Conservation (phyloP, 495 filamentous ascomycete genomes). For the Podospora tetraspora region DNA sequence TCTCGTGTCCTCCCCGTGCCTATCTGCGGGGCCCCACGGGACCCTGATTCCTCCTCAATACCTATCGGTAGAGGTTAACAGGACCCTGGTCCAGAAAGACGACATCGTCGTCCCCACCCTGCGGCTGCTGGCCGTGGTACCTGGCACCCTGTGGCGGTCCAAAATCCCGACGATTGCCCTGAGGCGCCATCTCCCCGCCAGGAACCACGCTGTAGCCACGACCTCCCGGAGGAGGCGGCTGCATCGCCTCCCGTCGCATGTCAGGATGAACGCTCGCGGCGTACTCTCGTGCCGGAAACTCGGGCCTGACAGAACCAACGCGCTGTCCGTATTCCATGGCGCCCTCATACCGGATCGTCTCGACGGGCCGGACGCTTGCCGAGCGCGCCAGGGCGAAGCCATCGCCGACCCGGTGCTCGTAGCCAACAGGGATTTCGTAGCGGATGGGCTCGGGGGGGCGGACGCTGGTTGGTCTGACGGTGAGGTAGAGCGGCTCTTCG, state of each 20-base stretch:
- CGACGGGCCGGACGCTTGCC: conserved; percentile 26
- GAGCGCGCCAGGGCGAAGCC: conserved; percentile 29
- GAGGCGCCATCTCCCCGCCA: conserved; percentile 17
- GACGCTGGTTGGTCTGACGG: conserved; percentile 51
- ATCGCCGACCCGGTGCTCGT: conserved; percentile 48
- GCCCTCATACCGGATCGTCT: conserved; percentile 21
- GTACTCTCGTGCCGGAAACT: conserved; percentile 40
- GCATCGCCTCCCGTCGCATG: conserved; percentile 34
- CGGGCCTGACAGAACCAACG: conserved; percentile 37
- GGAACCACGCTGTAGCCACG: conserved; percentile 45
- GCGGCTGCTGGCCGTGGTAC: conserved; percentile 21
- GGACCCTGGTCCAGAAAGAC: conserved; percentile 42
- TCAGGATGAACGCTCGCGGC: conserved; percentile 35
- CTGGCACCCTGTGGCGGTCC: conserved; percentile 30
- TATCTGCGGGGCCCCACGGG: neutral
- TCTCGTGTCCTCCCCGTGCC: neutral
- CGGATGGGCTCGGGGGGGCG: conserved; percentile 42
- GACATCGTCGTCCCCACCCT: conserved; percentile 39
- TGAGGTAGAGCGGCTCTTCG: conserved; percentile 38
- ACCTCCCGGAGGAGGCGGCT: conserved; percentile 19
- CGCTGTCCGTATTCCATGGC: conserved; percentile 22
- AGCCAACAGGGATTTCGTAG: conserved; percentile 44
- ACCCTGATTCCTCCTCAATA: neutral
- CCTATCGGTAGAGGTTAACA: conserved; percentile 30
- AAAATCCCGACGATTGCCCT: conserved; percentile 33